Evolutionary conservation across 1,284 basidiomycete genomes (phyloP).

Genomic region (Apiotrichum brassicae): DNA sequence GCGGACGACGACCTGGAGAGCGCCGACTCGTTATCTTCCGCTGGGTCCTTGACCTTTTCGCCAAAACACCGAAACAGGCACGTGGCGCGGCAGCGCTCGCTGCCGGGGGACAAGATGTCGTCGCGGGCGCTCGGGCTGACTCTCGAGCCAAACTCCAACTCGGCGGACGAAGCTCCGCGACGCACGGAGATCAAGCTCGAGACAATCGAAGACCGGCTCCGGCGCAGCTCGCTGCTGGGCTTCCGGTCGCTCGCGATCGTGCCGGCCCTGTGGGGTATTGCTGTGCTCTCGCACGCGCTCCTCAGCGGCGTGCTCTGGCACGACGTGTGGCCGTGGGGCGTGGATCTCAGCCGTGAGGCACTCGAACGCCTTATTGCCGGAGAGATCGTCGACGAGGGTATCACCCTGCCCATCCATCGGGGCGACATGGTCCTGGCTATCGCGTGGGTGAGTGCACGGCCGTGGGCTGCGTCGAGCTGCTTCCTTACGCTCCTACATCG

Average conservation of each 20-base stretch:
- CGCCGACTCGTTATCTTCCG: conserved; percentile 27
- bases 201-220: conserved; percentile 27
- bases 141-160: conserved; percentile 7
- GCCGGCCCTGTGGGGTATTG: conserved; percentile 37
- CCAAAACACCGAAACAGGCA: conserved; percentile 20
- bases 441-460: conserved; percentile 31
- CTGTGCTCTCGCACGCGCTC: conserved; percentile 30
- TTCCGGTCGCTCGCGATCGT: conserved; percentile 37
- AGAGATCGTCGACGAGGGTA: conserved; percentile 18
- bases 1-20: conserved; percentile 40
- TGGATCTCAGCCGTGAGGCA: conserved; percentile 35
- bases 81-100: neutral
- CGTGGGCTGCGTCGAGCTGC: too few relatives aligned
- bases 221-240: conserved; percentile 26
- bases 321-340: conserved; percentile 43
- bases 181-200: conserved; percentile 9
- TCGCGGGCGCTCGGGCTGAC: conserved; percentile 5
- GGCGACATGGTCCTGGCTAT: conserved; percentile 38
- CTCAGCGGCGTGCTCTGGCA: conserved; percentile 29
- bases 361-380: conserved; percentile 35
- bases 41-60: conserved; percentile 34
- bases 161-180: conserved; percentile 6
- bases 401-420: conserved; percentile 21
- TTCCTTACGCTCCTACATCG: too few relatives aligned
- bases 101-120: conserved; percentile 1